Evolutionary conservation across 306 rosid genomes (phyloP).

Genomic region (Quercus parvula): DNA sequence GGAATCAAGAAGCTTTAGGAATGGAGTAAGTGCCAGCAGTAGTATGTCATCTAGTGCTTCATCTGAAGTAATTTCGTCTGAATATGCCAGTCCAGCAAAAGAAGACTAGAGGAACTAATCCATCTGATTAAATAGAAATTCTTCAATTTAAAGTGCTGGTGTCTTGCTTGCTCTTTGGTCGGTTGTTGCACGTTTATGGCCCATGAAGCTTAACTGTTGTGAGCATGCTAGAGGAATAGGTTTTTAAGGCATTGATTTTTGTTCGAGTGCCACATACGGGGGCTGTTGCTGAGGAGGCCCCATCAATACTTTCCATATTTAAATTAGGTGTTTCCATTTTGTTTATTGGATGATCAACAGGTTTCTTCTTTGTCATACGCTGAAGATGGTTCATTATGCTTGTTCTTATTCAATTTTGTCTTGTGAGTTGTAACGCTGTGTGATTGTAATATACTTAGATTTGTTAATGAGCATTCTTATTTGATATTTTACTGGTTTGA

Average conservation of each 20-base stretch:
- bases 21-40: constrained; percentile 37
- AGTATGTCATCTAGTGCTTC: constrained; percentile 55
- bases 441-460: constrained; percentile 7
- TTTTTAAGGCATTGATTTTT: constrained; percentile 47
- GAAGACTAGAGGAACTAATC: constrained; percentile 36
- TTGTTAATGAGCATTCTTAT: not conserved
- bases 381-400: constrained; percentile 25
- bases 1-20: constrained; percentile 29
- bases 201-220: constrained; percentile 28
- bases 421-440: constrained; percentile 21
- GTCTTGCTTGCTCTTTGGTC: constrained; percentile 22
- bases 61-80: constrained; percentile 47
- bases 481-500: not conserved
- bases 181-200: constrained; percentile 13
- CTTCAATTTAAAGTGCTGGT: constrained; percentile 31
- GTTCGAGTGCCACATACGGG: constrained; percentile 38
- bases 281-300: constrained; percentile 33
- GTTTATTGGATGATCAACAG: constrained; percentile 25
- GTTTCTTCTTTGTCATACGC: constrained; percentile 15
- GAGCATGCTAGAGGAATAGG: constrained; percentile 19
- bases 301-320: constrained; percentile 23
- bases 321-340: constrained; percentile 20
- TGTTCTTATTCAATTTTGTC: constrained; percentile 50
- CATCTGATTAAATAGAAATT: constrained; percentile 5
- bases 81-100: constrained; percentile 42